Conservation (phyloP, 2,329 filamentous ascomycete genomes). For the Niveomyces coronatus region DNA sequence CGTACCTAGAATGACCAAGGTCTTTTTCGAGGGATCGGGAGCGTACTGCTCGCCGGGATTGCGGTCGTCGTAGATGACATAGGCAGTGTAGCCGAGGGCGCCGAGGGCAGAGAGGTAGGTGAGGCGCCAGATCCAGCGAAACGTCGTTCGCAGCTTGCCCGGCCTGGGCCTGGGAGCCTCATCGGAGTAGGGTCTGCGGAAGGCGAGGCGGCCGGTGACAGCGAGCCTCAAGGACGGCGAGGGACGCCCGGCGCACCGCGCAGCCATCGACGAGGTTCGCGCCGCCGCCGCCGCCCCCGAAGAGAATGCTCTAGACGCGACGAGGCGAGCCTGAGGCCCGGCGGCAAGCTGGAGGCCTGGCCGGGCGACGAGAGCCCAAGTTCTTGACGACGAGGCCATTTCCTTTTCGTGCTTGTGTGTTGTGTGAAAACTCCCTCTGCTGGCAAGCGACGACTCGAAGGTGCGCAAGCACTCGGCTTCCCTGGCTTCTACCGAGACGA, state of each 20-base stretch:
- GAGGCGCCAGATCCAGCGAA: conserved; percentile 76
- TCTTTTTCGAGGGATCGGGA: conserved; percentile 88
- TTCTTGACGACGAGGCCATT: conserved; percentile 38
- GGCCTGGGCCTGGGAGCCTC: conserved; percentile 38
- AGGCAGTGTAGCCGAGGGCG: conserved; percentile 60
- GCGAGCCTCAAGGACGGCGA: conserved; percentile 25
- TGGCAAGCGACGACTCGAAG: too few species aligned
- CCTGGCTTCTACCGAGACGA: too few species aligned
- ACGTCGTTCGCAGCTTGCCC: conserved; percentile 52
- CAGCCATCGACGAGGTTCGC: conserved; percentile 11
- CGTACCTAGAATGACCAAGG: conserved; percentile 84
- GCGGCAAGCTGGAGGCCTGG: conserved; percentile 19
- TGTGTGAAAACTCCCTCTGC: too few species aligned
- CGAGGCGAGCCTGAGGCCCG: conserved; percentile 19
- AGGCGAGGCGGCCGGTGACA: conserved; percentile 28
- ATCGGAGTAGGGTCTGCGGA: conserved; percentile 41
- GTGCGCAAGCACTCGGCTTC: too few species aligned
- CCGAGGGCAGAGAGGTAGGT: conserved; percentile 67
- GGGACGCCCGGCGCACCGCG: conserved; percentile 17
- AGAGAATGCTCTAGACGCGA: conserved; percentile 24
- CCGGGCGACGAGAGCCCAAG: conserved; percentile 27
- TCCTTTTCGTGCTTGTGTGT: conserved; percentile 3
- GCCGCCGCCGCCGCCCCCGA: conserved; percentile 18
- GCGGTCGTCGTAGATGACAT: conserved; percentile 72
- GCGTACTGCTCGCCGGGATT: conserved; percentile 70